Evolutionary conservation across 805 yeast genomes (phyloP).

Genomic region (Kluyveromyces lactis): DNA sequence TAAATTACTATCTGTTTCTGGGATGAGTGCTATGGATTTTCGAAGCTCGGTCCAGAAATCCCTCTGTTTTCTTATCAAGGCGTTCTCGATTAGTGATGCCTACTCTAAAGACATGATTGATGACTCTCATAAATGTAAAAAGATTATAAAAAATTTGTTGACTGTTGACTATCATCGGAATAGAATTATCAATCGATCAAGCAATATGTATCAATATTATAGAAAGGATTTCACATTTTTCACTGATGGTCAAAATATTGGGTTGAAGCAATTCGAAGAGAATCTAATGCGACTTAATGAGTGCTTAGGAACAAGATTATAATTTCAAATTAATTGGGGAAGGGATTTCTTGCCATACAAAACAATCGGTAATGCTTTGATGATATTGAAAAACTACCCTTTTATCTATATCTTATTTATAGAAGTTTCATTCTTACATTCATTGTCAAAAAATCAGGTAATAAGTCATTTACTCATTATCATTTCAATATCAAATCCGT

Average conservation of each 20-base stretch:
- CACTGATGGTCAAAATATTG: neutral
- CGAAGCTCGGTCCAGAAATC: conserved; percentile 12
- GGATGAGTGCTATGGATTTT: neutral
- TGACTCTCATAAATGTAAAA: conserved; percentile 17
- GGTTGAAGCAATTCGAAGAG: conserved; percentile 20
- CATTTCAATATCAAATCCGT: no score
- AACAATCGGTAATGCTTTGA: no score
- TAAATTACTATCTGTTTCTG: conserved; percentile 8
- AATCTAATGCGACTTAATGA: conserved; percentile 21
- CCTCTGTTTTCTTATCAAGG: conserved; percentile 18
- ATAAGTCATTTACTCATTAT: no score
- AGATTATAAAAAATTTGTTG: conserved; percentile 22
- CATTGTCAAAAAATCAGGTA: no score
- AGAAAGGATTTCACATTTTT: neutral
- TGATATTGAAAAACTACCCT: no score
- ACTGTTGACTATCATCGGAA: conserved; percentile 22
- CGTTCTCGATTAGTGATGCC: conserved; percentile 11
- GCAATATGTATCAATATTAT: neutral
- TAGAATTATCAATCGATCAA: conserved; percentile 6
- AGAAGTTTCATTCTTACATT: no score
- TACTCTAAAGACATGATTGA: conserved; percentile 6
- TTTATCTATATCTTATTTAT: no score
- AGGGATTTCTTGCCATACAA: no score
- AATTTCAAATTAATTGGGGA: neutral
- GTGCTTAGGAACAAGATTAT: conserved; percentile 18